Evolutionary conservation across 192 early-diverging fungal species (phyloP), one percentile per base, ranked within the genome.

Genomic region (Geranomyces variabilis): DNA sequence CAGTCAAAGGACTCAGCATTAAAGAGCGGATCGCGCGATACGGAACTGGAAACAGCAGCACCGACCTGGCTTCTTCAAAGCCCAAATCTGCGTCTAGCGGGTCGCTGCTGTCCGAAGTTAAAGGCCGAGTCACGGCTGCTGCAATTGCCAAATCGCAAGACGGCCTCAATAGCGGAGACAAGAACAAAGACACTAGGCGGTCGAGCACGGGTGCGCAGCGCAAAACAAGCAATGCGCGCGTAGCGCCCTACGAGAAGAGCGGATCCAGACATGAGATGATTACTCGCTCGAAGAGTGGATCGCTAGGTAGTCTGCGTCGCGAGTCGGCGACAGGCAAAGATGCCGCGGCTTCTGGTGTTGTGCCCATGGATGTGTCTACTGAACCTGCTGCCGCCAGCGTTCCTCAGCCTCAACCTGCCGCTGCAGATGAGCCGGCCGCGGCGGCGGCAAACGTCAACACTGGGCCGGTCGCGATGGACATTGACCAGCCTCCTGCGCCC

Each of bases 1-100:
- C 51, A n/a, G 36, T 41, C 36, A 53, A 53, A 53, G n/a, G n/a
- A 4, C 51, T 53, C 6, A 53, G 51, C 51, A 53, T 53, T 15
- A 53, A 53, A n/a, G 51, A 53, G 51, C 19, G 51, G 51, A 53
- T 53, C 15, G 51, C 51, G 51, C 51, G 24, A 26, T 26, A 24
- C 17, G 51, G 51, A 3, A 24, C 51, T 7, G 51, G 7, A 7
- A 53, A 4, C 51, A 53, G 24, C 17, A 7, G 24, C 51, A 15
- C 7, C 19, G 24, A 53, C 24, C n/a, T 26, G n/a, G 51, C 51
- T n/a, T 24, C 51, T 9, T n/a, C 51, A 4, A n/a, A n/a, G n/a
- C n/a, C 51, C 19, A 53, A 53, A 53, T 53, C 51, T n/a, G 51
- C n/a, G 24, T 53, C 51, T 7, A 53, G 24, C 51, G 36, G 36